These are phyloP conservation scores for Baeospora myosura DNA, from an alignment of 1,284 basidiomycete genomes.

Conservation along the genomic window DNA sequence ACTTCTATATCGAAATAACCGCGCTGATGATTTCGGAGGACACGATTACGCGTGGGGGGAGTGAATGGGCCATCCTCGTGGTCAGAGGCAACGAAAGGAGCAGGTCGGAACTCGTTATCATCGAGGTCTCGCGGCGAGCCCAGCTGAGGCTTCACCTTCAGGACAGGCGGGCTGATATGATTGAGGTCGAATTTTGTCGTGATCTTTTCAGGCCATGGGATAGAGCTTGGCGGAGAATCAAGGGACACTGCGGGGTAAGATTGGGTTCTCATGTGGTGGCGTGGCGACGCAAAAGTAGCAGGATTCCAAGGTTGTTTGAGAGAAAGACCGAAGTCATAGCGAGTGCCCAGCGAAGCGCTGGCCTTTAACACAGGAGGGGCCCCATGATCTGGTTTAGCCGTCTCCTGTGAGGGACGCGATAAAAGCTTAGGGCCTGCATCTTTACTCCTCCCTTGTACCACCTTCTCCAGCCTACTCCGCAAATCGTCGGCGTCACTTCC, in stretches of 20 bases:
- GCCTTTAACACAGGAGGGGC: conserved; percentile 19
- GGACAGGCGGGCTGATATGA: conserved; percentile 3
- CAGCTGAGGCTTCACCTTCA: conserved; percentile 17
- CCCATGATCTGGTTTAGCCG: too few species aligned
- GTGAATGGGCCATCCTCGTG: conserved; percentile 23
- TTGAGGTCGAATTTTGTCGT: conserved; percentile 9
- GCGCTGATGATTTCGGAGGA: conserved; percentile 37
- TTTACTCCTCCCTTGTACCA: conserved; percentile 34
- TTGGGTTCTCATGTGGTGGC: conserved; percentile 21
- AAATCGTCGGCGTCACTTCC: conserved; percentile 38
- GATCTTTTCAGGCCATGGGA: conserved; percentile 34
- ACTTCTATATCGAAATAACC: conserved; percentile 37
- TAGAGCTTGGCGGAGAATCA: conserved; percentile 21
- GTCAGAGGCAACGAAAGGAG: conserved; percentile 17
- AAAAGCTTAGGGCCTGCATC: conserved; percentile 19
- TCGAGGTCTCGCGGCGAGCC: conserved; percentile 37
- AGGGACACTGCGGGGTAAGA: conserved; percentile 26
- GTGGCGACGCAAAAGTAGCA: conserved; percentile 19
- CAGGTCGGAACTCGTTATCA: conserved; percentile 25
- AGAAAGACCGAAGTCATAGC: conserved; percentile 51
- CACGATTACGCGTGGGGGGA: conserved; percentile 10
- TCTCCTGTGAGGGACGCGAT: conserved; percentile 11
- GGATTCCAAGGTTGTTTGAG: conserved; percentile 39
- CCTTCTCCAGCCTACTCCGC: conserved; percentile 48
- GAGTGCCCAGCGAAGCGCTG: conserved; percentile 31